Evolutionary conservation across 1,284 basidiomycete genomes (phyloP), one percentile per base, ranked within the genome.

Genomic region (Heterobasidion irregulare): DNA sequence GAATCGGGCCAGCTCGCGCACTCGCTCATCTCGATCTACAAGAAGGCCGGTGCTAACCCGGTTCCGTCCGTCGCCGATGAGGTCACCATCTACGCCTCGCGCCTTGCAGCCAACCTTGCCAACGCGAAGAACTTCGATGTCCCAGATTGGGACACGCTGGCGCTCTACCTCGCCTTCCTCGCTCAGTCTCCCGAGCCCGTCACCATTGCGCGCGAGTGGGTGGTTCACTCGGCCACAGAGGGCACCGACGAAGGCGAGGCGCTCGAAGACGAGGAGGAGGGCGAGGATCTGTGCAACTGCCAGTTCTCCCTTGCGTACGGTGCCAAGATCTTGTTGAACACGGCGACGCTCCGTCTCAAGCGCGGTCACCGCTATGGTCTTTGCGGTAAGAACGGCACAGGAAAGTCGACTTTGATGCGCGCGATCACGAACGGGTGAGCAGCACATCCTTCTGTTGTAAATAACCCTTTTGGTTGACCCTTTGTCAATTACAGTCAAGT

Each of bases 311-410:
- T 97, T 59, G 95, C 95, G 58, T 98, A 98, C 72, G 95, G 94
- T 88, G 94, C 94, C 70, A 97, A 98, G 83, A 98, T 98, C 66
- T 74, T 98, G 65, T 85, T 98, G 70, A 97, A 98, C 81, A 96
- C 94, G 53, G 94, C 95, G 62, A 89, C 81, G 61, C 90, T 98
- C 71, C 93, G 94, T 69, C 88, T 98, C 72, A 98, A 97, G 84
- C 94, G 95, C 77, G 95, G 94, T 58, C 92, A 97, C 79, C 94
- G 95, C 70, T 98, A 98, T 74, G 94, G 94, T 85, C 88, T 98
- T 51, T 95, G 93, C 73, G 94, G 95, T 73, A 92, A 94, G 76
- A 98, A 98, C 76, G 95, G 95, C 83, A 94, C 94, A 67, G 94
- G 94, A 67, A 98, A 98, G 82, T 98, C 95, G 18, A 98, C 94